Evolutionary conservation across 2,329 filamentous ascomycete genomes (phyloP), one percentile per base, ranked within the genome.

Genomic region (Arthrinium phaeospermum): DNA sequence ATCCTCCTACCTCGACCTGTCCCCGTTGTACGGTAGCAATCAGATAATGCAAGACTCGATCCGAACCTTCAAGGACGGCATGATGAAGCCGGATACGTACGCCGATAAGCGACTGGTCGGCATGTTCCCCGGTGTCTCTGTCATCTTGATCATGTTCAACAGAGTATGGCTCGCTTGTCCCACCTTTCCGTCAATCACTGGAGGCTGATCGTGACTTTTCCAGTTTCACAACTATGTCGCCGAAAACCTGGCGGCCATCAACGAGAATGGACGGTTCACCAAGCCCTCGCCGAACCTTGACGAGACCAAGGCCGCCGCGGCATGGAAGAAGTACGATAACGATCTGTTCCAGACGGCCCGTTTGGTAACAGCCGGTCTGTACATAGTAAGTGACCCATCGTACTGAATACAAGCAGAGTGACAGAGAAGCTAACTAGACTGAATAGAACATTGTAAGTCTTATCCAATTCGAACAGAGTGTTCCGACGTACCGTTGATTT

Each of bases 171-270:
- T 67, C n/a, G 22, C 37, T 24, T 0, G 61, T 4, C 7, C 10
- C 14, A 44, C 27, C 34, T 8, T 13, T n/a, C 61, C 37, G 22
- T 16, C 5, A n/a, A n/a, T 8, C 1, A 41, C 37, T 10, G 5
- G 37, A 41, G 7, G 46, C 19, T 10, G 22, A 49, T n/a, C 8
- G 19, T 19, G 22, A 22, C 34, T 1, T 44, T 83, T 92, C 19
- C 89, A 91, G 44, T 97, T 97, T 83, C 96, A 98, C 83, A 98
- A 98, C 82, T 89, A 96, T 75, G 90, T 95, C 0, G 95, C 93
- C 1, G 89, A 91, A 70, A 92, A 96, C 73, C 85, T 98, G 24
- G 93, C 93, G 0, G 84, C 88, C 22, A 96, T 98, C 82, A 98
- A 98, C 78, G 95, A 98, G 77, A 90, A 90, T 67, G 91, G 91